Base-by-base conservation (phyloP, 345 rosid genomes). In the Acer saccharum region DNA sequence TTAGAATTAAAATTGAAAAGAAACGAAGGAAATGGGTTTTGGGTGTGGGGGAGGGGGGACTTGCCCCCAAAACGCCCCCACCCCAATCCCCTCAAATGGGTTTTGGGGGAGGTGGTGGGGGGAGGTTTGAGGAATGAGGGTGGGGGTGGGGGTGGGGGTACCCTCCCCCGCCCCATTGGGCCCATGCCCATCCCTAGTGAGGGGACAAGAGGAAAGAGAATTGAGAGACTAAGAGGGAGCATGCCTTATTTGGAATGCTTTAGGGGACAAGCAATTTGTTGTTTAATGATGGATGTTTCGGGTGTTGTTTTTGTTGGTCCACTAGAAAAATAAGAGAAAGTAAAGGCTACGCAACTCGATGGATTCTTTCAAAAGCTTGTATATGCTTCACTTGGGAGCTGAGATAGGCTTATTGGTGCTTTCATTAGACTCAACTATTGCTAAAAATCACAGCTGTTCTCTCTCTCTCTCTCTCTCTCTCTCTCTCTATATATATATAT, bases 321-420 rank as follows among this genome's bases (percentile, higher is more conserved):
- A 75, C 69, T 64, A 35, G 6, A 20, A 14, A 21, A 67, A 21
- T 61, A 17, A 29, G 6, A 27, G 65, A 78, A 80, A 77, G 89
- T 87, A 87, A 90, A 86, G 86, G 77, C 12, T 71, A 90, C 81
- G 91, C 90, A 84, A 89, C 70, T 70, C 71, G 68, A 78, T 76
- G 63, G 73, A 67, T 81, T 78, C 65, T 81, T 73, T 68, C 60
- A 43, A 69, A 27, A 16, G 71, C 72, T 75, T 78, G 74, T 72
- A 39, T 62, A 80, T 71, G 68, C 84, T 82, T 84, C 83, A 73
- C 85, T 86, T 86, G 76, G 81, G 84, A 78, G 75, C 54, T 82
- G 27, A 63, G 84, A 63, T 54, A 62, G 9, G 63, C 20, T 58
- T 32, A 6, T 52, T 35, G 68, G 39, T 66, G 41, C 78, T 65